A percentile compares a stretch with the other conserved stretches of the same genome.
phyloP scores from a whole-genome alignment of 495 filamentous ascomycete species.

The Penicillium silybi region DNA sequence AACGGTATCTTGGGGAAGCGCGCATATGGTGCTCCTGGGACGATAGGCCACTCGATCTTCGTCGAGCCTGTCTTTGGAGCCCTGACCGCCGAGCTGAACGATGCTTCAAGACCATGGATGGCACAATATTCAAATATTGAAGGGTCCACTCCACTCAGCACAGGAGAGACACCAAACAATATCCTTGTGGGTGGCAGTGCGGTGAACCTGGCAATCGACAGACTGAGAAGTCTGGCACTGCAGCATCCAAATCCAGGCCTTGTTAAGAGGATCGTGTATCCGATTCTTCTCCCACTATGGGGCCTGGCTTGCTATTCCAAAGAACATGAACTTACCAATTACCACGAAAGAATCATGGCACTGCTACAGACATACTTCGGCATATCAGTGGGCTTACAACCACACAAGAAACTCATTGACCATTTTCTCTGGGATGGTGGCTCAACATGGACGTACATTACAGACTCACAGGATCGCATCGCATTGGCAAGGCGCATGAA shows the following conservation, averaged over 20 bases:
- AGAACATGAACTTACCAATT: constrained; percentile 21
- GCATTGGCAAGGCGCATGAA: constrained; percentile 28
- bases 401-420: constrained; percentile 43
- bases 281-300: constrained; percentile 66
- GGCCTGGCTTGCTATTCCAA: constrained; percentile 55
- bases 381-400: constrained; percentile 39
- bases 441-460: constrained; percentile 43
- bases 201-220: constrained; percentile 44
- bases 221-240: constrained; percentile 54
- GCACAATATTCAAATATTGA: constrained; percentile 5
- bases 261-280: constrained; percentile 63
- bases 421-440: constrained; percentile 53
- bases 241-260: constrained; percentile 72
- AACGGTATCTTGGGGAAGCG: constrained; percentile 68
- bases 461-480: constrained; percentile 31
- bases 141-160: not conserved
- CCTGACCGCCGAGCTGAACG: constrained; percentile 52
- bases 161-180: not conserved
- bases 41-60: constrained; percentile 66
- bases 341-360: constrained; percentile 31
- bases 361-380: constrained; percentile 48
- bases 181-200: constrained; percentile 21
- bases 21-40: constrained; percentile 62
- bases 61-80: constrained; percentile 59
- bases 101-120: constrained; percentile 25